These are phyloP conservation scores for Mortierella sp. DNA, from an alignment of 371 early-diverging fungal species.

Conservation along the genomic window DNA sequence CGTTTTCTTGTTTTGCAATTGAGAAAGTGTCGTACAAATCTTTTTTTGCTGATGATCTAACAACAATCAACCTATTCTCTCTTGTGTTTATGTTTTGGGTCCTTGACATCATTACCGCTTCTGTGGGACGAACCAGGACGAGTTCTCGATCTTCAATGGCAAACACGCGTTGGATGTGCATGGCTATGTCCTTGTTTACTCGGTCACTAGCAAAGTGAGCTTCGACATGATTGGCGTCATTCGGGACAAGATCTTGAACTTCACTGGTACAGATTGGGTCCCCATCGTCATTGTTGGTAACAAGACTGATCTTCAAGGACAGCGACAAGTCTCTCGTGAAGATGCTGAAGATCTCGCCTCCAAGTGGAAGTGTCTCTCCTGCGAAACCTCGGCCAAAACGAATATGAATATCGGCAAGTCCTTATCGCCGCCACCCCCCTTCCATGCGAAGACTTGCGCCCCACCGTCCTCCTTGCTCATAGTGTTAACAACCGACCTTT, in stretches of 20 bases:
- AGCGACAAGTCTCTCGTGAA: slow-evolving; percentile 82
- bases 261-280: slow-evolving; percentile 89
- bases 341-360: slow-evolving; percentile 83
- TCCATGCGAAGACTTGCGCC: too few species aligned
- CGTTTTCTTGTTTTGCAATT: too few species aligned
- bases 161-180: slow-evolving; percentile 92
- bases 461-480: too few species aligned
- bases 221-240: slow-evolving; percentile 92
- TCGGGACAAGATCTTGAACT: slow-evolving; percentile 95
- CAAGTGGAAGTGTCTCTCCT: slow-evolving; percentile 85
- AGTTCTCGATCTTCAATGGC: slow-evolving; percentile 91
- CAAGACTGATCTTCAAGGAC: slow-evolving; percentile 87
- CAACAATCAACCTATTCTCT: background rate
- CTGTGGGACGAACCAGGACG: slow-evolving; percentile 70
- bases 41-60: background rate
- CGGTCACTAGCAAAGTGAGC: slow-evolving; percentile 85
- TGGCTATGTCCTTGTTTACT: slow-evolving; percentile 94
- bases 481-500: slow-evolving; percentile 24
- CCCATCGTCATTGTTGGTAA: slow-evolving; percentile 94
- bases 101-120: background rate
- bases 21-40: background rate
- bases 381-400: slow-evolving; percentile 93
- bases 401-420: slow-evolving; percentile 87
- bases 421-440: too few species aligned
- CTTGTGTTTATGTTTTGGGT: too few species aligned